Conservation (phyloP, 805 yeast species). For the Candida railenensis region DNA sequence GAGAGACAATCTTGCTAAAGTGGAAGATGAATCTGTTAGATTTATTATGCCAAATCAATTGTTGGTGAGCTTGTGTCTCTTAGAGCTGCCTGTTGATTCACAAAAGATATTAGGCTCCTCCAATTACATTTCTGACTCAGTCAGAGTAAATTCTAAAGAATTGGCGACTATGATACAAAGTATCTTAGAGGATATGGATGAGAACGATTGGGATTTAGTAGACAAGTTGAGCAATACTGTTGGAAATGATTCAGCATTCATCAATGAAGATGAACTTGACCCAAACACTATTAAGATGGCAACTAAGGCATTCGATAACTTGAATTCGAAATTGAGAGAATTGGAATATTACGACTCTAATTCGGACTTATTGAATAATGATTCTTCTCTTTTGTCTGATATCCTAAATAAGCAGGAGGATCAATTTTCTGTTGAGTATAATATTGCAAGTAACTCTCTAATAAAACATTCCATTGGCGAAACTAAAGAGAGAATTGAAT, state of each 20-base stretch:
- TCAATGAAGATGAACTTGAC: constrained; percentile 7
- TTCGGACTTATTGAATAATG: constrained; percentile 6
- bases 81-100: constrained; percentile 54
- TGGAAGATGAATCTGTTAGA: constrained; percentile 79
- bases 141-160: constrained; percentile 56
- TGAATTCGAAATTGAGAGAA: constrained; percentile 9
- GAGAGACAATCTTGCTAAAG: constrained; percentile 79
- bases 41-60: constrained; percentile 82
- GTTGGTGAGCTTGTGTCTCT: constrained; percentile 57
- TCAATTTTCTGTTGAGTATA: constrained; percentile 16
- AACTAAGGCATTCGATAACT: constrained; percentile 8
- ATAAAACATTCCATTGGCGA: constrained; percentile 17
- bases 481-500: constrained; percentile 11
- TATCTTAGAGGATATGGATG: constrained; percentile 31
- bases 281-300: background rate
- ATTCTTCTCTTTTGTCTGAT: constrained; percentile 16
- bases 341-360: constrained; percentile 3
- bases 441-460: constrained; percentile 11
- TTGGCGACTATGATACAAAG: constrained; percentile 57
- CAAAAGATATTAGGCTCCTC: constrained; percentile 51
- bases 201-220: constrained; percentile 36
- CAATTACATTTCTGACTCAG: constrained; percentile 49
- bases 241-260: constrained; percentile 17
- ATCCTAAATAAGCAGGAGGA: constrained; percentile 8
- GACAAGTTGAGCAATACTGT: constrained; percentile 24